Evolutionary conservation across 2,329 filamentous ascomycete genomes (phyloP).

Genomic region (Xylaria sp.): DNA sequence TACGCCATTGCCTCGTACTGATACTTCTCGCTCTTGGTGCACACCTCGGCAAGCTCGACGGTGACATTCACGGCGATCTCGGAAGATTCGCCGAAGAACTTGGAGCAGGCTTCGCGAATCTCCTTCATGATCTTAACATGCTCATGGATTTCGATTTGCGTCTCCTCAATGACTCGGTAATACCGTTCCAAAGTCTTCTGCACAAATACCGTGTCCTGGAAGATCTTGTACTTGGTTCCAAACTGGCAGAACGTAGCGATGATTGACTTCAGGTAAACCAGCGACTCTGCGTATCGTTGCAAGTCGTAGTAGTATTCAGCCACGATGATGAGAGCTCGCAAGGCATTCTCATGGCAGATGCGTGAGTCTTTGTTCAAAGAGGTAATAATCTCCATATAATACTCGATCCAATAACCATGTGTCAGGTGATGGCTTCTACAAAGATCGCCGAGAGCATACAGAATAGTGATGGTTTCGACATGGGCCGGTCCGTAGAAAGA

Average conservation of each 20-base stretch:
- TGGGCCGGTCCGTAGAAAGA: slow-evolving; percentile 35
- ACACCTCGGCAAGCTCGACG: slow-evolving; percentile 32
- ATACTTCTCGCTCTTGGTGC: slow-evolving; percentile 38
- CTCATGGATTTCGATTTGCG: slow-evolving; percentile 35
- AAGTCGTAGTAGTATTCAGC: slow-evolving; percentile 37
- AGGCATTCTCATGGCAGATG: slow-evolving; percentile 34
- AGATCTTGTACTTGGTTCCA: slow-evolving; percentile 35
- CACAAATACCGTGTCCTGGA: slow-evolving; percentile 30
- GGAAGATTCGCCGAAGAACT: slow-evolving; percentile 35
- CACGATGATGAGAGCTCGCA: slow-evolving; percentile 34
- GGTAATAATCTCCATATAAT: slow-evolving; percentile 34
- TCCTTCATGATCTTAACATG: slow-evolving; percentile 35
- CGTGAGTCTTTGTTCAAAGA: slow-evolving; percentile 30
- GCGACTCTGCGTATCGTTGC: slow-evolving; percentile 34
- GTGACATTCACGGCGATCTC: slow-evolving; percentile 32
- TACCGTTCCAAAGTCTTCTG: slow-evolving; percentile 36
- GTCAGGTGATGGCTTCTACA: slow-evolving; percentile 36
- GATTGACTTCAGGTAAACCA: slow-evolving; percentile 34
- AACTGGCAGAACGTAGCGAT: slow-evolving; percentile 37
- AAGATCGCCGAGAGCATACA: slow-evolving; percentile 35
- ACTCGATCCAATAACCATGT: slow-evolving; percentile 38
- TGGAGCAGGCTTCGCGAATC: slow-evolving; percentile 31
- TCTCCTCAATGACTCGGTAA: slow-evolving; percentile 36
- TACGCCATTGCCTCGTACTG: slow-evolving; percentile 37
- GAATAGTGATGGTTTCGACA: slow-evolving; percentile 27